A percentile compares a stretch with the other conserved stretches of the same genome.
These are phyloP conservation scores for Spergularia azorica DNA, from an alignment of 179 eudicot genomes.

Conservation along the genomic window DNA sequence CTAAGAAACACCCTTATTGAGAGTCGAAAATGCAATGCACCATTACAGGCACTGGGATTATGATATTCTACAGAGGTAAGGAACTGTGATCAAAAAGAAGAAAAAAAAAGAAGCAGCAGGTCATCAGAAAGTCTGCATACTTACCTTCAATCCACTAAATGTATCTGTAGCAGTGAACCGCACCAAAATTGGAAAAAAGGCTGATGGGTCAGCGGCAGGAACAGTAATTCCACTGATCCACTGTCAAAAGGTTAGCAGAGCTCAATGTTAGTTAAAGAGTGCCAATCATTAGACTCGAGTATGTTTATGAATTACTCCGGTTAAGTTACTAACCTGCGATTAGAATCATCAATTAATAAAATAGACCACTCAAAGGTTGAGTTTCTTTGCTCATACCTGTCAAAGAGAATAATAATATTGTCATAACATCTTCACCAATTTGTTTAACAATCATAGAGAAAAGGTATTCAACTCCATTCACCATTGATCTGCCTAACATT, in stretches of 20 bases:
- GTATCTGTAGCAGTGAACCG: conserved; percentile 64
- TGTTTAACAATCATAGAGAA: not conserved
- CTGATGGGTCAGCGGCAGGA: conserved; percentile 71
- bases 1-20: no score
- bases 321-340: conserved; percentile 62
- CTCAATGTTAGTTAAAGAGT: not conserved
- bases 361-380: conserved; percentile 85
- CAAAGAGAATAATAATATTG: conserved; percentile 17
- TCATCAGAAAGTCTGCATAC: conserved; percentile 1
- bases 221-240: conserved; percentile 76
- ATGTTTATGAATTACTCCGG: not conserved
- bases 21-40: no score
- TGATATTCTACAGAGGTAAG: not conserved
- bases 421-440: no score
- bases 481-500: conserved; percentile 80
- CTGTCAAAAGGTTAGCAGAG: conserved; percentile 37
- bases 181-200: conserved; percentile 76
- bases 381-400: conserved; percentile 78
- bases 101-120: not conserved
- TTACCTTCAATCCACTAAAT: conserved; percentile 78
- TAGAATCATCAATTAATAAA: conserved; percentile 72
- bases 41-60: no score
- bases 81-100: no score
- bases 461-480: conserved; percentile 67
- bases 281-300: not conserved